Evolutionary conservation across 805 yeast genomes (phyloP), one percentile per base, ranked within the genome.

Genomic region (Zygoascus bituminiphila): DNA sequence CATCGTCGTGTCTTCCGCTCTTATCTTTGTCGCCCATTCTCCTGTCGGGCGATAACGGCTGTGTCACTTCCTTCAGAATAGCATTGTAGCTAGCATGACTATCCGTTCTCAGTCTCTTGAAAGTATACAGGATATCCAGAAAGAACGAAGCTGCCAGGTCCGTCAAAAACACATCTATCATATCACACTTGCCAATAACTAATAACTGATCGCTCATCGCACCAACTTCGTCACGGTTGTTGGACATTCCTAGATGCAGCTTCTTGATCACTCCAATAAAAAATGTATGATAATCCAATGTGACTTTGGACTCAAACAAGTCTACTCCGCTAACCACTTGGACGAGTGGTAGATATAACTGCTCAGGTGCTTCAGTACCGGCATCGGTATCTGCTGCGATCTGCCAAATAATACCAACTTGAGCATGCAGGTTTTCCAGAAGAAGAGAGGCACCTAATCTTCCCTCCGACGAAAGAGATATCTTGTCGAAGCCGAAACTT

Each of bases 211-310:
- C 53, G 17, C 42, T 52, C 12, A 45, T 46, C 22, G 43, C 60
- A 23, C 70, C 70, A 17, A 64, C 55, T 1, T 57, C 51, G 42
- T 75, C 82, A 55, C 79, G 77, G 57, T 83, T 86, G 61, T 91
- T 93, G 62, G 75, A 81, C 17, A 88, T 68, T 22, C 78, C 78
- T 14, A 83, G 64, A 10, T 73, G 66, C 22, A 79, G 66, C 1
- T 68, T 66, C 5, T 69, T 64, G 19, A 83, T 62, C 14, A 73
- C 71, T 2, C 80, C 77, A 42, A 91, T 75, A 29, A 86, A 75
- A 62, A 93, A 88, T 15, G 86, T 78, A 60, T 91, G 96, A 62
- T 80, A 88, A 61, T 93, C 98, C 57, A 91, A 79, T 0, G 88
- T 80, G 4, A 81, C 67, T 57, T 83, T 84, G 2, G 77, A 57